Conservation (phyloP, 768 basidiomycete genomes). For the Chalciporus sphaerocephalus region DNA sequence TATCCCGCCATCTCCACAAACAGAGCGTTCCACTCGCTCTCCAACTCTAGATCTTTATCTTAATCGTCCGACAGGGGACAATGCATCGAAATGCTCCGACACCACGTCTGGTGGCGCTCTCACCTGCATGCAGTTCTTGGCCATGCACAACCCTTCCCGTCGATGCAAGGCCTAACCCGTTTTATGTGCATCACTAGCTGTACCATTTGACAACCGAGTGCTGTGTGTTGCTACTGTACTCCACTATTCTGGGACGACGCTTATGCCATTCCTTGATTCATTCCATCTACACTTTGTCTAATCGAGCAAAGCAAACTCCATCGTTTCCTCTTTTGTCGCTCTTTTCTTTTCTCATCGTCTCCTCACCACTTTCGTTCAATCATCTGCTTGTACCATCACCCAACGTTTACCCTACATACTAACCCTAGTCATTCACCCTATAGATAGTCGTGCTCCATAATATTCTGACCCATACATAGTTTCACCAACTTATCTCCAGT, state of each 20-base stretch:
- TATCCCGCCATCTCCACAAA: constrained; percentile 23
- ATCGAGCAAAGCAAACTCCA: constrained; percentile 1
- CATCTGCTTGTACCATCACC: constrained; percentile 11
- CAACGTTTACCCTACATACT: background rate
- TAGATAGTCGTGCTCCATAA: background rate
- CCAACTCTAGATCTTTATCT: constrained; percentile 21
- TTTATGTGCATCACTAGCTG: constrained; percentile 2
- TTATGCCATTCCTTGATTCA: constrained; percentile 11
- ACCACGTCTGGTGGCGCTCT: constrained; percentile 32
- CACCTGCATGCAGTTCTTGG: constrained; percentile 49
- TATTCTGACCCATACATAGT: background rate
- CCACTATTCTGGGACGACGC: constrained; percentile 8
- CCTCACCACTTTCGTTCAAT: background rate
- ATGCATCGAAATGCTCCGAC: constrained; percentile 7
- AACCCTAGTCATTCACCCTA: background rate
- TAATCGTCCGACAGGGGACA: constrained; percentile 5
- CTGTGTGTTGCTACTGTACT: constrained; percentile 18
- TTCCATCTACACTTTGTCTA: background rate
- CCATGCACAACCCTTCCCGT: constrained; percentile 36
- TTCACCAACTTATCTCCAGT: background rate
- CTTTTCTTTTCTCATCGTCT: constrained; percentile 1
- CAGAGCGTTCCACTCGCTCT: constrained; percentile 22
- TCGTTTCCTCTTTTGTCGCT: background rate
- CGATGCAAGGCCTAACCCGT: constrained; percentile 12
- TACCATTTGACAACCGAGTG: constrained; percentile 6